These are phyloP conservation scores for Panellus pusillus DNA, from an alignment of 768 basidiomycete species.

Conservation along the genomic window DNA sequence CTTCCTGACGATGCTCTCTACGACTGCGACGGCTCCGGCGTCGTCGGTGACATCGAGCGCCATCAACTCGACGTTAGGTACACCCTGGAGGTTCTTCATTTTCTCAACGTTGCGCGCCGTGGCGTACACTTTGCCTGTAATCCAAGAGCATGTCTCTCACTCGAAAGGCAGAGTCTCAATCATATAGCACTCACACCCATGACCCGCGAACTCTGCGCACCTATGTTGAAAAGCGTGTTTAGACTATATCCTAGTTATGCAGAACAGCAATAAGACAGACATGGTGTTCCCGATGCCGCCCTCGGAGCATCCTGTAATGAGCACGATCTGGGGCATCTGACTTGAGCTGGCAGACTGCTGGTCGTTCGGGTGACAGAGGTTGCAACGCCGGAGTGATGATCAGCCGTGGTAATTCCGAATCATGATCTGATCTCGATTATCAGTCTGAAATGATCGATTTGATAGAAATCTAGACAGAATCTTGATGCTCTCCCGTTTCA, in stretches of 20 bases:
- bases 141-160: no score
- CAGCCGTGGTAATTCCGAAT: no score
- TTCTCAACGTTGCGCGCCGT: not conserved
- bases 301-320: constrained; percentile 6
- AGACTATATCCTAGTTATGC: not conserved
- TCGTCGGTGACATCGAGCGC: constrained; percentile 2
- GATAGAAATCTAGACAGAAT: no score
- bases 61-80: not conserved
- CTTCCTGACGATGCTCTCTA: not conserved
- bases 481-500: no score
- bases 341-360: not conserved
- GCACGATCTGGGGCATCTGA: not conserved
- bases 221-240: not conserved
- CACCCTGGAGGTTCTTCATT: not conserved
- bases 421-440: no score
- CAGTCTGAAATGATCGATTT: no score
- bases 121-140: constrained; percentile 6
- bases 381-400: no score
- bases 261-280: not conserved
- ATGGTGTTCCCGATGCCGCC: constrained; percentile 3
- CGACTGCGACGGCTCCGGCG: not conserved
- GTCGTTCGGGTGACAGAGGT: no score
- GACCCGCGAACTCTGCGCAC: constrained; percentile 1
- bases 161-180: no score
- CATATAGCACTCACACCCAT: not conserved